Conservation (phyloP, 2,329 filamentous ascomycete species). For the Calonectria ilicicola region DNA sequence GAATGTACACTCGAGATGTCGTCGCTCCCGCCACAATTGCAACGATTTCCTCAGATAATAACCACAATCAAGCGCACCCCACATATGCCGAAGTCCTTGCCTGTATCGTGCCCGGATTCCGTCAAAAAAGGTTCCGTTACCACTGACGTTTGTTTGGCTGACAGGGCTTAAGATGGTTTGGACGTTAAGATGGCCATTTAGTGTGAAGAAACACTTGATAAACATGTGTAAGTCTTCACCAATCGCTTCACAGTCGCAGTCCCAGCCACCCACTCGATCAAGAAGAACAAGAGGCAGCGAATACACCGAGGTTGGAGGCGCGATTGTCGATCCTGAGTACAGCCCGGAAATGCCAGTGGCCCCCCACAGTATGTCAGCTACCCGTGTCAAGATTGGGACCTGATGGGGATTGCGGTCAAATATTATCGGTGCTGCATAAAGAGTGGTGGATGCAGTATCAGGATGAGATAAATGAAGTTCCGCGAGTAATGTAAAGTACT, state of each 20-base stretch:
- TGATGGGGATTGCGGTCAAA: conserved; percentile 80
- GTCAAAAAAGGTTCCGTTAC: conserved; percentile 65
- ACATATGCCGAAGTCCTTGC: conserved; percentile 57
- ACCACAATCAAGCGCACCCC: not conserved
- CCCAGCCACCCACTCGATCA: conserved; percentile 79
- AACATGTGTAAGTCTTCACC: conserved; percentile 85
- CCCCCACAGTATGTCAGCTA: conserved; percentile 79
- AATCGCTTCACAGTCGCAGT: conserved; percentile 76
- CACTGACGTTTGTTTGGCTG: conserved; percentile 78
- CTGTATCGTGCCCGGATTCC: conserved; percentile 73
- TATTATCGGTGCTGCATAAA: conserved; percentile 78
- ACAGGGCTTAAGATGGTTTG: conserved; percentile 75
- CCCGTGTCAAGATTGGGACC: conserved; percentile 76
- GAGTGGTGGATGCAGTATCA: conserved; percentile 69
- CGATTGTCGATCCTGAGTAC: conserved; percentile 71
- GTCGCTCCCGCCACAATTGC: not conserved
- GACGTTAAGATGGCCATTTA: conserved; percentile 75
- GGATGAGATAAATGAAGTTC: conserved; percentile 71
- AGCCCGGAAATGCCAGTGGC: conserved; percentile 78
- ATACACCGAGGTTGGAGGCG: conserved; percentile 80
- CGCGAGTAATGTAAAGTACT: conserved; percentile 75
- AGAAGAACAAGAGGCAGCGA: conserved; percentile 75
- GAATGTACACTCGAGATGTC: not conserved
- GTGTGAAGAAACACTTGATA: conserved; percentile 80
- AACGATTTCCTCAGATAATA: not conserved